phyloP scores from a whole-genome alignment of 805 yeast species.

The Metschnikowia anglica region DNA sequence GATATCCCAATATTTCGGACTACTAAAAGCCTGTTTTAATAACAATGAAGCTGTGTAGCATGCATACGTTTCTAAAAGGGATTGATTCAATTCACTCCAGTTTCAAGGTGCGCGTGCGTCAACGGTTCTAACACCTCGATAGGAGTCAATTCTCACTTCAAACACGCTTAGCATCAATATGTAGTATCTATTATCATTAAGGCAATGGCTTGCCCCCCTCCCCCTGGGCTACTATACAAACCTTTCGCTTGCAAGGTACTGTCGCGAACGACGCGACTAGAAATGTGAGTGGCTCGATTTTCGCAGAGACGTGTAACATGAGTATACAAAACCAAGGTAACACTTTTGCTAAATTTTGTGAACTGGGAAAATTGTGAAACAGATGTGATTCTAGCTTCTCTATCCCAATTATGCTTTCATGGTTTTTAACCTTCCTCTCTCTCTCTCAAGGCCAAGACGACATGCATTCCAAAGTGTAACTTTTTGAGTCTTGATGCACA shows the following conservation, averaged over 20 bases:
- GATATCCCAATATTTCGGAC: slow-evolving; percentile 50
- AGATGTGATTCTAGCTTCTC: neutral
- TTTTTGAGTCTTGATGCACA: neutral
- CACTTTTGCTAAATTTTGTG: too few species aligned
- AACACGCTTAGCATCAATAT: neutral
- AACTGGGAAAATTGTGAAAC: too few species aligned
- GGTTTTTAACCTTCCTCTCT: too few species aligned
- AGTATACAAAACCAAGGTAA: too few species aligned
- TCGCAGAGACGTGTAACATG: neutral
- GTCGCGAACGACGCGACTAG: neutral
- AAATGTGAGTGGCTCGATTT: neutral
- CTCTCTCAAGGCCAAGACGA: too few species aligned
- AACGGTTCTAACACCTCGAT: too few species aligned
- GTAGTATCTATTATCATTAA: neutral
- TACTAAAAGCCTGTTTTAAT: neutral
- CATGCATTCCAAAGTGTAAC: neutral
- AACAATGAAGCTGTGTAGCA: too few species aligned
- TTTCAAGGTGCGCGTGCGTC: too few species aligned
- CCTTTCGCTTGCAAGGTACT: neutral
- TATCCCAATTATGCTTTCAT: neutral
- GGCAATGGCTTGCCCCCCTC: neutral
- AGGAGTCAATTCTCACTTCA: neutral
- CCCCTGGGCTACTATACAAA: neutral
- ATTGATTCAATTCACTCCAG: too few species aligned
- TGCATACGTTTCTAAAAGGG: too few species aligned